phyloP scores from a whole-genome alignment of 139 green algal species.

The Tetradesmus lagerheimii region DNA sequence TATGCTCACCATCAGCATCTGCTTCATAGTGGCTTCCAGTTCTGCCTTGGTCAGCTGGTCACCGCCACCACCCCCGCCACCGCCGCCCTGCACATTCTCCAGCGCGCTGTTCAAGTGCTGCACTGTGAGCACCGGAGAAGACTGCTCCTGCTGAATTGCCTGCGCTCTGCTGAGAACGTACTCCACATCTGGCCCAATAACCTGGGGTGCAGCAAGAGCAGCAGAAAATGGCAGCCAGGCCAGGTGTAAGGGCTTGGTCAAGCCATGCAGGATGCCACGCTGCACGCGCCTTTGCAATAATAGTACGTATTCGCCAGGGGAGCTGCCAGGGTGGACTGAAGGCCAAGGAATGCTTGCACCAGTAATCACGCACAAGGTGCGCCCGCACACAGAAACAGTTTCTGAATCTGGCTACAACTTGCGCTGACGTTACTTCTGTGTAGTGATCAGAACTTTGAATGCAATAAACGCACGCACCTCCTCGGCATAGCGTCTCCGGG shows the following conservation, averaged over 20 bases:
- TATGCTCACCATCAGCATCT: conserved; percentile 54
- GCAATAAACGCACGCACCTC: neutral
- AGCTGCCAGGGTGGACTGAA: neutral
- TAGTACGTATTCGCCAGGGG: neutral
- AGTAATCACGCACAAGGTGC: neutral
- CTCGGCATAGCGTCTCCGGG: conserved; percentile 10
- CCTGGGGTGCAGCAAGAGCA: neutral
- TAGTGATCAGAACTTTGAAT: neutral
- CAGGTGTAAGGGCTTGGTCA: neutral
- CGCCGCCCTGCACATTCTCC: neutral
- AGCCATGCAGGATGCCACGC: neutral
- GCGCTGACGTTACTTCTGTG: neutral
- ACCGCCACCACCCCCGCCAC: neutral
- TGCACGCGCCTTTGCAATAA: neutral
- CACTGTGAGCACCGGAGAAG: conserved; percentile 31
- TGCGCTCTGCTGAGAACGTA: conserved; percentile 50
- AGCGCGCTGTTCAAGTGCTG: conserved; percentile 49
- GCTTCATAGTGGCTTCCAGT: conserved; percentile 75
- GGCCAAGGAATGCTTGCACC: neutral
- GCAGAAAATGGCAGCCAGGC: neutral
- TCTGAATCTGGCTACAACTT: neutral
- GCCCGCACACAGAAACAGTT: neutral
- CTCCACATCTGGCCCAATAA: conserved; percentile 53
- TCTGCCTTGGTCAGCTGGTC: conserved; percentile 63
- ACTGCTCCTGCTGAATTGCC: conserved; percentile 49